Percentiles rank a stretch among this genome's conserved stretches.
Conservation (phyloP, 306 rosid species). For the Casuarina glauca region DNA sequence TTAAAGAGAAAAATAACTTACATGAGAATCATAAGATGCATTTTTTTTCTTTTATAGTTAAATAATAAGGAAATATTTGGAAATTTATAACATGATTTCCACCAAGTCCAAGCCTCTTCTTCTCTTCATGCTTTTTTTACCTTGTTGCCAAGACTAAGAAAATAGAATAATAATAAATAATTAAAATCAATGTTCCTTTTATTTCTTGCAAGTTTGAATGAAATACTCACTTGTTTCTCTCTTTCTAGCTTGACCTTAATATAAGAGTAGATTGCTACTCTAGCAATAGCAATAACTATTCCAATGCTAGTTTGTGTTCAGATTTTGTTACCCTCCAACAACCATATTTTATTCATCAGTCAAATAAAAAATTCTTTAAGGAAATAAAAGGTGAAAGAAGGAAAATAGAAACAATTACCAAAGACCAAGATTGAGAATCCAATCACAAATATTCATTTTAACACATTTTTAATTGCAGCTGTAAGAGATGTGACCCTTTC, state of each 20-base stretch:
- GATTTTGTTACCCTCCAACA: constrained; percentile 78
- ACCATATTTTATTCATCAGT: constrained; percentile 15
- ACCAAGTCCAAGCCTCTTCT: constrained; percentile 38
- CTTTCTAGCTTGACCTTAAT: constrained; percentile 88
- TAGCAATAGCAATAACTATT: constrained; percentile 84
- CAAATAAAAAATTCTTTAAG: background rate
- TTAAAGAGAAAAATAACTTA: constrained; percentile 13
- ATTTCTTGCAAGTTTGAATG: background rate
- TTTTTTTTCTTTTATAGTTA: background rate
- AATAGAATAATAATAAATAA: background rate
- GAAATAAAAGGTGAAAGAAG: background rate
- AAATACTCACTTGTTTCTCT: constrained; percentile 84
- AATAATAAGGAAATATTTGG: constrained; percentile 33
- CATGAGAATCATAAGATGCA: constrained; percentile 33
- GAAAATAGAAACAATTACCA: background rate
- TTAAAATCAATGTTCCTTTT: background rate
- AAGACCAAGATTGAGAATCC: no score
- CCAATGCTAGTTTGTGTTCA: constrained; percentile 94
- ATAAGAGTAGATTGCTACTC: constrained; percentile 34
- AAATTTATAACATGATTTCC: constrained; percentile 56
- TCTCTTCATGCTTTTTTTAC: constrained; percentile 69
- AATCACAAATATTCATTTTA: no score
- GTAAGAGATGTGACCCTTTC: no score
- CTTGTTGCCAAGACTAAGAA: constrained; percentile 45
- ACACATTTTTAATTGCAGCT: no score